Percentiles rank a stretch among this genome's conserved stretches.
Conservation (phyloP, 768 basidiomycete genomes). For the Kwoniella shandongensis region DNA sequence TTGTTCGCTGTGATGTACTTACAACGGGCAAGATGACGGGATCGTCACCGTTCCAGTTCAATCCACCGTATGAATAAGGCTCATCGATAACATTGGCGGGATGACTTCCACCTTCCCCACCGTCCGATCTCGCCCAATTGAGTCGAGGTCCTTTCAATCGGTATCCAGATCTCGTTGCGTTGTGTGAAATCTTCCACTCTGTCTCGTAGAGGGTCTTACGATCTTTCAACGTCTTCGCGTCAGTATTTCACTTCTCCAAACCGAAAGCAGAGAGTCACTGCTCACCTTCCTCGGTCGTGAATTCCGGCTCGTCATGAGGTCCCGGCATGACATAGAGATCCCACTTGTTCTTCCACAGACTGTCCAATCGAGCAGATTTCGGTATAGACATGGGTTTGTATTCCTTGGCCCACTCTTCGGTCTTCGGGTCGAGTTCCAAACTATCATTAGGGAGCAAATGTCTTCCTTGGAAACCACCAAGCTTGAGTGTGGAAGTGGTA, state of each 20-base stretch:
- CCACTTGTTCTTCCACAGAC: conserved; percentile 56
- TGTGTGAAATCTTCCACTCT: conserved; percentile 60
- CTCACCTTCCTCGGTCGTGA: conserved; percentile 56
- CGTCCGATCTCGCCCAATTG: conserved; percentile 61
- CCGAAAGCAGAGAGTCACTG: not conserved
- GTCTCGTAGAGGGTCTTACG: conserved; percentile 60
- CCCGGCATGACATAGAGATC: conserved; percentile 62
- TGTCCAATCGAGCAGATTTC: conserved; percentile 18
- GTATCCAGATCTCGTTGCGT: conserved; percentile 67
- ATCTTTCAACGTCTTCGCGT: conserved; percentile 49
- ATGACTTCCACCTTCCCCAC: conserved; percentile 69
- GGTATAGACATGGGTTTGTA: conserved; percentile 54
- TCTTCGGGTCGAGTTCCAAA: conserved; percentile 20
- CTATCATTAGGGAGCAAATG: conserved; percentile 33
- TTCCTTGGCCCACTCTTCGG: conserved; percentile 23
- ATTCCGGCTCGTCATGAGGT: conserved; percentile 65
- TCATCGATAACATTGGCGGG: conserved; percentile 64
- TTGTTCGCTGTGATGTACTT: not conserved
- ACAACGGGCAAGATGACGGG: conserved; percentile 54
- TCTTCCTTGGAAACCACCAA: conserved; percentile 37
- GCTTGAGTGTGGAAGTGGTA: conserved; percentile 55
- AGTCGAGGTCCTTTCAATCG: conserved; percentile 62
- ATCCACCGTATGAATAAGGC: conserved; percentile 28
- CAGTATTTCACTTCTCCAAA: not conserved
- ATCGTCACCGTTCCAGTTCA: conserved; percentile 63